phyloP scores from a whole-genome alignment of 2,329 filamentous ascomycete species.

The Tothia fuscella region DNA sequence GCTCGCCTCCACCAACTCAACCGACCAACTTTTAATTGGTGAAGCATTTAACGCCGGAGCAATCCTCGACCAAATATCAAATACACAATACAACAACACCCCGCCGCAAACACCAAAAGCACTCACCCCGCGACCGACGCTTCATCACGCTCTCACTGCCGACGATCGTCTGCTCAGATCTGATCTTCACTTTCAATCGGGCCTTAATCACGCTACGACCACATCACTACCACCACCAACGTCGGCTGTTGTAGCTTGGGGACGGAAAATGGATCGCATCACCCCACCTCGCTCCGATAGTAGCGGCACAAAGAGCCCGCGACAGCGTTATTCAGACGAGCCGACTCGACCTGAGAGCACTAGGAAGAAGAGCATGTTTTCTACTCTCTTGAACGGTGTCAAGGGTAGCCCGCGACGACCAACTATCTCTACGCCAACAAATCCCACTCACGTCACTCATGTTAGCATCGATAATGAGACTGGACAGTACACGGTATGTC shows the following conservation, averaged over 20 bases:
- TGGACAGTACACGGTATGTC: conserved; percentile 78
- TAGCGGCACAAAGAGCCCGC: conserved; percentile 22
- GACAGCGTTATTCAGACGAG: conserved; percentile 68
- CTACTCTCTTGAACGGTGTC: conserved; percentile 67
- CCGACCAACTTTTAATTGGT: no score
- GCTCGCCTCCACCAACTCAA: no score
- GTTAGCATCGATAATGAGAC: conserved; percentile 95
- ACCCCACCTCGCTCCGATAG: conserved; percentile 32
- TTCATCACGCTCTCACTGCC: conserved; percentile 25
- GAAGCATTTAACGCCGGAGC: no score
- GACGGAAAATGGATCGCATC: conserved; percentile 40
- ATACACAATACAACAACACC: no score
- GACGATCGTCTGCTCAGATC: conserved; percentile 44
- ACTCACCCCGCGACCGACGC: not conserved
- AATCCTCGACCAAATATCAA: no score
- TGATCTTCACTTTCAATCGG: conserved; percentile 33
- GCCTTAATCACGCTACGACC: conserved; percentile 26
- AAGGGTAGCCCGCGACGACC: conserved; percentile 65
- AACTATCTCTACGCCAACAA: conserved; percentile 93
- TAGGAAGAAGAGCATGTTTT: conserved; percentile 81
- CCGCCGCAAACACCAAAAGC: not conserved
- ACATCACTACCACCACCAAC: no score
- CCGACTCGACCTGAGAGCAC: conserved; percentile 37
- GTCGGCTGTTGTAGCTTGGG: no score
- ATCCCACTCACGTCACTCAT: conserved; percentile 94